Base-by-base conservation (phyloP, 2,329 filamentous ascomycete genomes). In the Akanthomyces lecanii region DNA sequence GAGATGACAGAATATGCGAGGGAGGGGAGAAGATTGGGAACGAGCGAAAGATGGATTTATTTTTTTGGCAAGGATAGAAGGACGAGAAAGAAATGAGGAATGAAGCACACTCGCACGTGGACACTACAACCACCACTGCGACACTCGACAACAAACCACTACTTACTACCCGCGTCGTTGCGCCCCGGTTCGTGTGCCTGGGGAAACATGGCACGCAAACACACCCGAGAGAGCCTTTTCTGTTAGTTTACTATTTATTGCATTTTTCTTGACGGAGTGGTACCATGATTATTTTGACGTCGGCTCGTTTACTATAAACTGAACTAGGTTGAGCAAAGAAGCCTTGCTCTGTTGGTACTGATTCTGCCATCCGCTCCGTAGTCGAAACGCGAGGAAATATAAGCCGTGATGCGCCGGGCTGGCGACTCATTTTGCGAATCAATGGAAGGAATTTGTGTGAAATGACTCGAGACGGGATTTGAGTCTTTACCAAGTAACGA, bases 11-110 rank as follows among this genome's bases (percentile, higher is more conserved):
- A 42, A 50, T 38, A 56, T 51, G 45, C 30, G 45, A 40, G 38
- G 12, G 12, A 36, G 23, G 21, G 53, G 30, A 33, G 28, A 38
- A 21, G 10, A 38, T 18, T 21, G 21, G 44, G 16, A 25, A 30
- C 28, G 42, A 54, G 50, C 33, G 61, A 64, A 64, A 64, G 64
- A 67, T 61, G 48, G 33, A 45, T 61, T 62, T 40, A 56, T 62
- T 52, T 60, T 47, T 48, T 53, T 50, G 48, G 21, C 58, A 61
- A 61, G 48, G 58, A 53, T 61, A 45, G 58, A 61, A 16, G 25
- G 38, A 30, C 18, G 38, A 51, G 45, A 33, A n/a, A 48, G 55
- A 47, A 52, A 61, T 61, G 58, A 61, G 48, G 58, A 61, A 61
- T 38, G 47, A 53, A 51, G 45, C 30, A 36, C 21, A 36, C 47